Evolutionary conservation across 2,329 filamentous ascomycete species (phyloP).

Genomic region (Beauveria sp.): DNA sequence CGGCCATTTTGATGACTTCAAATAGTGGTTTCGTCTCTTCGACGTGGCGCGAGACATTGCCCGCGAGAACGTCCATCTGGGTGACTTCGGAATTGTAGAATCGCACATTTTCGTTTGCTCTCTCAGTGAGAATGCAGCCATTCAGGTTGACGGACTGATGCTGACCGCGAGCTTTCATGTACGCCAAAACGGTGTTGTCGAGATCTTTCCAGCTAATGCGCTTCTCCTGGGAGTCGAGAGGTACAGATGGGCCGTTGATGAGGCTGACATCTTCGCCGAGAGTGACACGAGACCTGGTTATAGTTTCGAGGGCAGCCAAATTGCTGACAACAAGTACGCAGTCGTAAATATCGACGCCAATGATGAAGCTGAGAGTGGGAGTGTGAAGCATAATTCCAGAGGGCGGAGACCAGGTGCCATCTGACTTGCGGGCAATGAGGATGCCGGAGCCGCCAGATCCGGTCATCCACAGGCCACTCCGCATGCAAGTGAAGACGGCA

Average conservation of each 20-base stretch:
- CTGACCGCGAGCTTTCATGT: constrained; percentile 51
- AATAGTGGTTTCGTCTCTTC: constrained; percentile 55
- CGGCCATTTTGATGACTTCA: constrained; percentile 80
- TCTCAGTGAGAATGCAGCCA: constrained; percentile 49
- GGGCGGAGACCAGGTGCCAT: constrained; percentile 86
- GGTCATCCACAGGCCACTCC: constrained; percentile 84
- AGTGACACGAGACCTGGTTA: constrained; percentile 71
- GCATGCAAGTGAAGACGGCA: constrained; percentile 93
- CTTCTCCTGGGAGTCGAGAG: constrained; percentile 43
- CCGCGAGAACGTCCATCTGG: constrained; percentile 50
- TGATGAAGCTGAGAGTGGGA: constrained; percentile 77
- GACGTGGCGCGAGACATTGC: constrained; percentile 46
- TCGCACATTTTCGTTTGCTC: constrained; percentile 51
- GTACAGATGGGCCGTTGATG: constrained; percentile 64
- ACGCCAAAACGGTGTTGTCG: constrained; percentile 48
- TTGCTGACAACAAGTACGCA: constrained; percentile 91
- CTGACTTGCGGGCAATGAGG: constrained; percentile 73
- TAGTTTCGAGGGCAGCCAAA: constrained; percentile 72
- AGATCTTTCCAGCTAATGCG: constrained; percentile 45
- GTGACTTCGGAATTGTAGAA: constrained; percentile 46
- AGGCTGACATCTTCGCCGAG: constrained; percentile 76
- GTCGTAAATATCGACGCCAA: constrained; percentile 92
- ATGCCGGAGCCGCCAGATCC: constrained; percentile 87
- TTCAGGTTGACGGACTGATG: constrained; percentile 47
- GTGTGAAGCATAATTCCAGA: constrained; percentile 89